Evolutionary conservation across 768 basidiomycete genomes (phyloP), one percentile per base, ranked within the genome.

Genomic region (Phylloporus sp.): DNA sequence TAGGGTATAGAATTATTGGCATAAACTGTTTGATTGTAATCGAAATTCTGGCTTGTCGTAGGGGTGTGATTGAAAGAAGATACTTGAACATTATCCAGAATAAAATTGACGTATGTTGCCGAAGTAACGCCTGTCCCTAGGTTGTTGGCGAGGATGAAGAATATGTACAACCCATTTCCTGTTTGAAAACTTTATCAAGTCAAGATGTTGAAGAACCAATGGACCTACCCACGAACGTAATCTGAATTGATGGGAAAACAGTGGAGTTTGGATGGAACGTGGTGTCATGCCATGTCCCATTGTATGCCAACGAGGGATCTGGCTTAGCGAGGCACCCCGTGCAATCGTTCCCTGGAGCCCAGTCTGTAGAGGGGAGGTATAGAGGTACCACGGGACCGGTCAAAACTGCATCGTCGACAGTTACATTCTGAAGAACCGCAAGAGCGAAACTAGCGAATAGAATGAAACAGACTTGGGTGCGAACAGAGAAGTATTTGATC

Each of bases 271-370:
- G 36, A 34, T 2, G 2, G 24, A 13, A 58, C 4, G 49, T 62
- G 2, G 31, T 2, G 4, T 63, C 55, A 9, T 63, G 61, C 61
- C 61, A 62, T 34, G 61, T 63, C 2, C 43, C 50, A 2, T 63
- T 39, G 32, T 55, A 58, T 1, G 42, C 55, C 20, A 5, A 26
- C 1, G 47, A 13, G 1, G 55, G 24, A 39, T 58, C 45, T 3
- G 58, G 58, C 6, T 46, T 0, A 5, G 18, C 45, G 0, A 10
- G 0, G 10, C 61, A 63, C 3, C 0, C 6, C 1, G 50, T 2
- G 28, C 61, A 62, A 4, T 16, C 18, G 6, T 53, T 51, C 1
- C 53, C 58, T 6, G 16, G 1, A 6, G 46, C 39, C 61, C 61
- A 63, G 6, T 0, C 1, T 1, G 24, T 3, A 8, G 27, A 18